These are phyloP conservation scores for Coriolopsis trogii DNA, from an alignment of 1,284 basidiomycete genomes.

Conservation along the genomic window DNA sequence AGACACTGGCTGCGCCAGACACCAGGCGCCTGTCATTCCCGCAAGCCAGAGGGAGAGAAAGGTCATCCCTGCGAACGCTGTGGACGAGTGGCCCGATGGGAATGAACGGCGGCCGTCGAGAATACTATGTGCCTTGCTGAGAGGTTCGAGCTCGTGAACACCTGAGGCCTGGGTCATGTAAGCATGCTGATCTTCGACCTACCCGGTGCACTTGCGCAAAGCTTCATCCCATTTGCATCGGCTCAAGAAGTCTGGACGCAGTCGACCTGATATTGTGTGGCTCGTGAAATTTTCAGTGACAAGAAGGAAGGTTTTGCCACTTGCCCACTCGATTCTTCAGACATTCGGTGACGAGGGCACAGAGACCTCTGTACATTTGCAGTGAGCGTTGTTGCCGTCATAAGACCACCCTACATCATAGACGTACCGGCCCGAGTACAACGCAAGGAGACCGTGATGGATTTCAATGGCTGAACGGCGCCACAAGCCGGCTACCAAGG, in stretches of 20 bases:
- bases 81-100: conserved; percentile 71
- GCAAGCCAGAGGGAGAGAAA: conserved; percentile 66
- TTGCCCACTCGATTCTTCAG: conserved; percentile 65
- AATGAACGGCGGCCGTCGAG: conserved; percentile 61
- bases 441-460: conserved; percentile 58
- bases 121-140: conserved; percentile 44
- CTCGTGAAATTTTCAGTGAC: too few species aligned
- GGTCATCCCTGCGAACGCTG: conserved; percentile 65
- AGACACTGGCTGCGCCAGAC: conserved; percentile 45
- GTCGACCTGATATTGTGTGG: too few species aligned
- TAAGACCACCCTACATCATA: background rate
- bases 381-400: background rate
- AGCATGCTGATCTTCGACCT: background rate
- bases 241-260: conserved; percentile 71
- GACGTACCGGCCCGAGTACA: conserved; percentile 50
- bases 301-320: too few species aligned
- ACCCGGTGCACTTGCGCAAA: conserved; percentile 59
- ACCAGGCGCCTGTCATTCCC: conserved; percentile 64
- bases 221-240: conserved; percentile 63
- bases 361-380: conserved; percentile 42
- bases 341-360: conserved; percentile 51
- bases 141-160: background rate
- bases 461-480: conserved; percentile 51
- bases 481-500: conserved; percentile 39
- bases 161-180: background rate